Conservation (phyloP, 2,329 filamentous ascomycete genomes). For the Ascochyta pisi region DNA sequence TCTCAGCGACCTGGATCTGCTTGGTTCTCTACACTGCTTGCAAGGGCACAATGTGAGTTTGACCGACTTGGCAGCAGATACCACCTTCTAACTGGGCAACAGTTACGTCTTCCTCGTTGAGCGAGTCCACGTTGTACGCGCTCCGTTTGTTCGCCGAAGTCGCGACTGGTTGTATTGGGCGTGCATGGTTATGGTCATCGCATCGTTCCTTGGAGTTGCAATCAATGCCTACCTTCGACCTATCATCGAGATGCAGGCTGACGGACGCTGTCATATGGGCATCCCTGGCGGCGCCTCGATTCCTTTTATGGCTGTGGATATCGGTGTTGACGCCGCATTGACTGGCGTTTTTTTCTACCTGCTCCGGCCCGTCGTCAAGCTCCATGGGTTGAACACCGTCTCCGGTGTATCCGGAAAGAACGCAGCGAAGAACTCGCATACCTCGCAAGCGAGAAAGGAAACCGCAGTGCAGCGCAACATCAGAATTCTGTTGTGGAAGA, state of each 20-base stretch:
- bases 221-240: conserved; percentile 34
- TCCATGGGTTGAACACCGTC: conserved; percentile 10
- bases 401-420: conserved; percentile 1
- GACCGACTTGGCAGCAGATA: not conserved
- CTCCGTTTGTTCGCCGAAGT: conserved; percentile 31
- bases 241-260: conserved; percentile 31
- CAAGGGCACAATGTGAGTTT: conserved; percentile 32
- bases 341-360: conserved; percentile 44
- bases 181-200: conserved; percentile 26
- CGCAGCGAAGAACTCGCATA: not conserved
- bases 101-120: conserved; percentile 49
- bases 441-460: conserved; percentile 1
- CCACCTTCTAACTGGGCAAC: not conserved
- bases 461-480: conserved; percentile 20
- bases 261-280: conserved; percentile 45
- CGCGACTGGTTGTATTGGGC: conserved; percentile 39
- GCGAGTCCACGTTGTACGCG: conserved; percentile 42
- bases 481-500: conserved; percentile 26
- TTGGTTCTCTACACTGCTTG: conserved; percentile 43
- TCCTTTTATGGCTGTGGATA: conserved; percentile 43
- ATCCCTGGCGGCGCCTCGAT: conserved; percentile 39
- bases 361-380: conserved; percentile 28
- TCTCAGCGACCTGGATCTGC: conserved; percentile 41
- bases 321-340: conserved; percentile 39
- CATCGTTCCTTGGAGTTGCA: conserved; percentile 28